phyloP scores from a whole-genome alignment of 768 basidiomycete species.

The Russula sp. region DNA sequence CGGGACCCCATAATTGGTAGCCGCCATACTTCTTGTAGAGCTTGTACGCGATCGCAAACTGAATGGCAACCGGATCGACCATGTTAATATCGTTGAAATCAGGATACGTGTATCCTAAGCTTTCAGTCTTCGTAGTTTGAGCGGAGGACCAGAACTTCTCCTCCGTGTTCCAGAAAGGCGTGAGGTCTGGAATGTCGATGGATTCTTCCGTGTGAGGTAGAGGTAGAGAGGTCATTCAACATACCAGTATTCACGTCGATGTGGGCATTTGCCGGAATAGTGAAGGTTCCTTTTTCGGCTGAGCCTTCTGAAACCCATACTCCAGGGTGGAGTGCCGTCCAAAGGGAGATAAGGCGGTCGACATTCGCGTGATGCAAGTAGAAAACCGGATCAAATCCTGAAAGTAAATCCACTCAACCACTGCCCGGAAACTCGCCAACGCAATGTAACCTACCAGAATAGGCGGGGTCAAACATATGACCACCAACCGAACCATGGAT shows the following conservation, averaged over 20 bases:
- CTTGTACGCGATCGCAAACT: conserved; percentile 27
- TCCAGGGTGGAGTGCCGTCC: conserved; percentile 39
- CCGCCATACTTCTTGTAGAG: conserved; percentile 32
- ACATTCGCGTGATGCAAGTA: conserved; percentile 47
- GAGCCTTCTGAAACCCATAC: conserved; percentile 31
- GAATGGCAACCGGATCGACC: conserved; percentile 25
- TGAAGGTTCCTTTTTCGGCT: conserved; percentile 19
- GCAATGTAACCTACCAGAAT: conserved; percentile 42
- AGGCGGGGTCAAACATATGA: conserved; percentile 20
- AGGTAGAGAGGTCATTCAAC: not conserved
- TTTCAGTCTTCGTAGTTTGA: conserved; percentile 25
- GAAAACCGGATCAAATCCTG: conserved; percentile 48
- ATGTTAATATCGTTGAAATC: conserved; percentile 38
- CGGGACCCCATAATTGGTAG: not conserved
- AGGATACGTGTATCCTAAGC: conserved; percentile 43
- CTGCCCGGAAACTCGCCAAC: not conserved
- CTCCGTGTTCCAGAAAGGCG: conserved; percentile 40
- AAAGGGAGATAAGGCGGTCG: conserved; percentile 44
- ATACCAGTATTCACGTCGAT: not conserved
- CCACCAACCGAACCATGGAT: conserved; percentile 31
- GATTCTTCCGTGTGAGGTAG: not conserved
- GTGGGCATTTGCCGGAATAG: not conserved
- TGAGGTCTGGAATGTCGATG: conserved; percentile 29
- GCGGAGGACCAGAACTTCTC: conserved; percentile 34
- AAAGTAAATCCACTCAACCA: conserved; percentile 20